A percentile compares a stretch with the other conserved stretches of the same genome.
These are phyloP conservation scores for Nephelium lappaceum DNA, from an alignment of 345 rosid species.

Conservation along the genomic window DNA sequence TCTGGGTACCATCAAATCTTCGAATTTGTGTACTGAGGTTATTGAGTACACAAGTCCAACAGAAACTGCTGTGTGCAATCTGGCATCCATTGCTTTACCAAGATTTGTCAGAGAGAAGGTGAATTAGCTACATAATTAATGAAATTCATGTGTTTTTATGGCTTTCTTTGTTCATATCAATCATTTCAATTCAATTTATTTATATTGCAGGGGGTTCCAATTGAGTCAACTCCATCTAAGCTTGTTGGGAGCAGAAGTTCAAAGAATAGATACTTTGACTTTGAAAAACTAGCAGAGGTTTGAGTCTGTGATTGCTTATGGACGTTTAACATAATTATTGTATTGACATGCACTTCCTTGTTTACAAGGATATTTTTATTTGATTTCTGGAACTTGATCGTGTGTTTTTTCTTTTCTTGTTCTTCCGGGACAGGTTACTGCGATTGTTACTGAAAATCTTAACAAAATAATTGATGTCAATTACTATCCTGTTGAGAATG, in stretches of 20 bases:
- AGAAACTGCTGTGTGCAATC: constrained; percentile 94
- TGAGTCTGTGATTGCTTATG: constrained; percentile 18
- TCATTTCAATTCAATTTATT: neutral
- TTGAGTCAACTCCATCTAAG: constrained; percentile 76
- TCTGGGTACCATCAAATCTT: constrained; percentile 89
- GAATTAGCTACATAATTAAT: neutral
- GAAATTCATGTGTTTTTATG: neutral
- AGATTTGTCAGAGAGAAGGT: constrained; percentile 86
- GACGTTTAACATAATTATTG: neutral
- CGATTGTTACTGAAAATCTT: constrained; percentile 64
- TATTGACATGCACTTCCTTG: neutral
- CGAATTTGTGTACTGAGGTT: constrained; percentile 90
- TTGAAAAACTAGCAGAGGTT: constrained; percentile 91
- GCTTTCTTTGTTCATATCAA: neutral
- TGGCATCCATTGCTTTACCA: constrained; percentile 91
- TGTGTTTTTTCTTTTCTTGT: neutral
- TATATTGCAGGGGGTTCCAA: constrained; percentile 52
- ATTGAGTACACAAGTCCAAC: constrained; percentile 91
- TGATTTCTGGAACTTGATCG: neutral
- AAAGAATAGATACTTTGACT: constrained; percentile 78
- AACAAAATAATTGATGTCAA: constrained; percentile 90
- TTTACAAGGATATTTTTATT: neutral
- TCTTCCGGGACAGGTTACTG: constrained; percentile 53
- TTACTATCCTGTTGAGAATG: constrained; percentile 89
- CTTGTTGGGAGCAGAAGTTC: constrained; percentile 82